Percentiles rank a stretch among this genome's conserved stretches.
Evolutionary conservation across 2,329 filamentous ascomycete species (phyloP).

Genomic region (Colletotrichum musicola): DNA sequence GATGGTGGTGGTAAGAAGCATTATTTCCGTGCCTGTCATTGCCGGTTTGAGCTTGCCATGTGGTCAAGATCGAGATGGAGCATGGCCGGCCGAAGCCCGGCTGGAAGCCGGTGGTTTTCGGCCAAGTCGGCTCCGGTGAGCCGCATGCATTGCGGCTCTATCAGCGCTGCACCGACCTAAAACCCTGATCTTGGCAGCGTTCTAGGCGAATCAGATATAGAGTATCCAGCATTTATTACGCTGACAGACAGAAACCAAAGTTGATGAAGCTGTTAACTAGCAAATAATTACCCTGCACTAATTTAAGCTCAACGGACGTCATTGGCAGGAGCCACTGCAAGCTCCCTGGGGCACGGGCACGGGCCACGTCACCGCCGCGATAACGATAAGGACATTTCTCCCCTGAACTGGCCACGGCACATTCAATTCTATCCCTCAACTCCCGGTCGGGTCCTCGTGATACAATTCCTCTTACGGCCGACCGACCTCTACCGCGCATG

Average conservation of each 20-base stretch:
- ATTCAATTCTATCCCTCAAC: conserved; percentile 17
- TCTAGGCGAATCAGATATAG: neutral
- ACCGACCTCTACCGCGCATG: neutral
- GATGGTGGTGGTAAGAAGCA: conserved; percentile 16
- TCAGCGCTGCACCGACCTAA: too few relatives aligned
- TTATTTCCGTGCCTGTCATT: neutral
- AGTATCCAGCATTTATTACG: too few relatives aligned
- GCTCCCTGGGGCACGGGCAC: conserved; percentile 17
- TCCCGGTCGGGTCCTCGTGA: conserved; percentile 5
- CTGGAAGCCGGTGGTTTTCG: neutral
- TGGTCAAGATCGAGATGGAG: conserved; percentile 4
- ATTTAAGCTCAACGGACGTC: neutral
- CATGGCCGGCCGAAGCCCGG: neutral
- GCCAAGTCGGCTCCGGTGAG: neutral
- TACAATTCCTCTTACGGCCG: neutral
- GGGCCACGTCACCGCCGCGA: conserved; percentile 13
- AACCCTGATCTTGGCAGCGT: neutral
- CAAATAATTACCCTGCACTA: conserved; percentile 13
- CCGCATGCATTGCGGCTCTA: neutral
- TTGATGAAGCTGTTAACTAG: neutral
- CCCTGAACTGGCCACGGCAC: conserved; percentile 26
- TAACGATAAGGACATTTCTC: conserved; percentile 36
- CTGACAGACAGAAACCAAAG: neutral
- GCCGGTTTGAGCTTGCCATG: neutral
- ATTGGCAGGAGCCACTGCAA: conserved; percentile 10